Evolutionary conservation across 345 rosid genomes (phyloP).

Genomic region (Physaria fendleri): DNA sequence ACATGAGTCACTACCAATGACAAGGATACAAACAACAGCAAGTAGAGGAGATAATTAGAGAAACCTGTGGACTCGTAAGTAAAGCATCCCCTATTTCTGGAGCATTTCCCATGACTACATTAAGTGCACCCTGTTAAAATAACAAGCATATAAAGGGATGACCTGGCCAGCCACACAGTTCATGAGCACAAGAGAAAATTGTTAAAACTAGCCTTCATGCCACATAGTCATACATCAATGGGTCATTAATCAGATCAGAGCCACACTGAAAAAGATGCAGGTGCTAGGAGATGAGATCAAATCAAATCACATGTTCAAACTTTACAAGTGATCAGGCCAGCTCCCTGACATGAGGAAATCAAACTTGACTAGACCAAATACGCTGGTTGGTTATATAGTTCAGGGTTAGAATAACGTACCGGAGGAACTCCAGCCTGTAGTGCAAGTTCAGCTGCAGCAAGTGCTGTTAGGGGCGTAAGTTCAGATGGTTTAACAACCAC

Average conservation of each 20-base stretch:
- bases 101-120: slow-evolving; percentile 89
- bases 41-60: slow-evolving; percentile 1
- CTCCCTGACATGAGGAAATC: not conserved
- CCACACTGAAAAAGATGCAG: slow-evolving; percentile 8
- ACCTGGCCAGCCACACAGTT: not conserved
- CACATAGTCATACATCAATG: slow-evolving; percentile 8
- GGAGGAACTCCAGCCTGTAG: slow-evolving; percentile 98
- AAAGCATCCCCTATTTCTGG: slow-evolving; percentile 82
- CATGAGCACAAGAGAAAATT: slow-evolving; percentile 6
- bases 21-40: not conserved
- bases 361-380: slow-evolving; percentile 8
- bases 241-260: slow-evolving; percentile 3
- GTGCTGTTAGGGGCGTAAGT: slow-evolving; percentile 89
- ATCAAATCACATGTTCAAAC: slow-evolving; percentile 8
- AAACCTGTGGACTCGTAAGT: slow-evolving; percentile 73
- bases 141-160: slow-evolving; percentile 16
- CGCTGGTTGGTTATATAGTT: slow-evolving; percentile 5
- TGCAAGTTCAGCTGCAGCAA: slow-evolving; percentile 91
- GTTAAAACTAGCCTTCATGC: slow-evolving; percentile 6
- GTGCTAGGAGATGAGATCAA: not conserved
- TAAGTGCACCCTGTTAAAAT: slow-evolving; percentile 59
- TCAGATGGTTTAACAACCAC: slow-evolving; percentile 95
- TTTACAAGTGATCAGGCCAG: not conserved
- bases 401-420: slow-evolving; percentile 42
- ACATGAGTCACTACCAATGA: slow-evolving; percentile 9